Evolutionary conservation across 2,329 filamentous ascomycete species (phyloP).

Genomic region (Xylaria sp.): DNA sequence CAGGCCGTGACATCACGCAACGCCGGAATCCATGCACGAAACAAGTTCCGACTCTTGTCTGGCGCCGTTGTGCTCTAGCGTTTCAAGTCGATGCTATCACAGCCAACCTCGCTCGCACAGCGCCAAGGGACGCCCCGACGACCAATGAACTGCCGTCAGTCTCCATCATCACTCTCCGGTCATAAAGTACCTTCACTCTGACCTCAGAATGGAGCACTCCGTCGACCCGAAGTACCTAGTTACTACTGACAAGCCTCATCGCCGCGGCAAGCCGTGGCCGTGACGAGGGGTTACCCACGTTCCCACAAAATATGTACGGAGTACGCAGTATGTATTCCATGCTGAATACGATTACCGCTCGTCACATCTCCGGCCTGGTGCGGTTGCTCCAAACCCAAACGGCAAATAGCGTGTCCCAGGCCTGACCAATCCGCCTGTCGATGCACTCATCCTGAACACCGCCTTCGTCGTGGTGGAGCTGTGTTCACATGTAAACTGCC

Average conservation of each 20-base stretch:
- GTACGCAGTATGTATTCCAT: neutral
- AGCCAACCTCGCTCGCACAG: neutral
- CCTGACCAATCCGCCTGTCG: neutral
- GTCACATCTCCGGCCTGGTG: neutral
- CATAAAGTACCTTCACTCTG: too few species aligned
- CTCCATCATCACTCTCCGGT: neutral
- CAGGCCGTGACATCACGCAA: neutral
- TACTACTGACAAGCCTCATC: neutral
- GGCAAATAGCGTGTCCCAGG: neutral
- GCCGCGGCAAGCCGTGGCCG: neutral
- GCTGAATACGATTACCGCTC: neutral
- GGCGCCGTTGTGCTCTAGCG: conserved; percentile 9
- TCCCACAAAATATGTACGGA: neutral
- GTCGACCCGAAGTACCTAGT: too few species aligned
- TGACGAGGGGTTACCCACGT: neutral
- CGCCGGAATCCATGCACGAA: neutral
- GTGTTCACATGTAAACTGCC: neutral
- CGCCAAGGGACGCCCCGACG: conserved; percentile 8
- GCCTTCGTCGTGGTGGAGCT: neutral
- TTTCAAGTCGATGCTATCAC: neutral
- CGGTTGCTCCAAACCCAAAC: neutral
- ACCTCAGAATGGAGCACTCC: too few species aligned
- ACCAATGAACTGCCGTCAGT: conserved; percentile 2
- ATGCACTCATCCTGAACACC: neutral
- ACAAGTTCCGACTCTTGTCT: conserved; percentile 1